Base-by-base conservation (phyloP, 2,329 filamentous ascomycete species). In the Gyromitra esculenta region DNA sequence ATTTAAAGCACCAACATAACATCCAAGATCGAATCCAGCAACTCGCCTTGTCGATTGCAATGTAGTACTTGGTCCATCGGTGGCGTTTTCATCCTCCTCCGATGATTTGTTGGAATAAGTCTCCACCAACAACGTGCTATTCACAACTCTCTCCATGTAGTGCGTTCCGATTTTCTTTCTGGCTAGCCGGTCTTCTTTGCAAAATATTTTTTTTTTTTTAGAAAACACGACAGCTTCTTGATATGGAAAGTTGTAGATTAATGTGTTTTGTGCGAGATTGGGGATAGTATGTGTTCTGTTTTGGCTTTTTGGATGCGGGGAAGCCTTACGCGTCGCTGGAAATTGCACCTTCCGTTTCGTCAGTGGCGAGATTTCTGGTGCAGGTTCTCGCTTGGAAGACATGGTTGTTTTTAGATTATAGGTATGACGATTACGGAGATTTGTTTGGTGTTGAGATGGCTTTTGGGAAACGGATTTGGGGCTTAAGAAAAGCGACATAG, bases 101-200 rank as follows among this genome's bases (percentile, higher is more conserved):
- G 77, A 80, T 82, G 79, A 81, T 68, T 86, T 84, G 0, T 88
- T 87, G 63, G 86, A 83, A 82, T 93, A 94, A 76, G 88, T 89
- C n/a, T 90, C 94, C 31, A 87, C 88, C 5, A 98, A 87, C 25
- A 97, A 86, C 5, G 91, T 91, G 82, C 85, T 91, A 83, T 88
- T 91, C 84, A 85, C 86, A 83, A 87, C 82, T 5, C 87, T 5
- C 87, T 83, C 92, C 95, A 98, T 9, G 84, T 85, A 68, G 92
- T 89, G 45, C 50, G 45, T 63, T 94, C 90, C n/a, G 92, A 92
- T 48, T 91, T 89, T 31, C 25, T 82, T 96, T 97, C 83, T 97
- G 89, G 0, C 94, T 97, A 0, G 87, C 82, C 0, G 94, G 94
- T 0, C 91, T 97, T 84, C 0, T 91, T 97, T 84, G 98, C 98